Conservation (phyloP, 345 rosid genomes). For the Dipteronia sinensis region DNA sequence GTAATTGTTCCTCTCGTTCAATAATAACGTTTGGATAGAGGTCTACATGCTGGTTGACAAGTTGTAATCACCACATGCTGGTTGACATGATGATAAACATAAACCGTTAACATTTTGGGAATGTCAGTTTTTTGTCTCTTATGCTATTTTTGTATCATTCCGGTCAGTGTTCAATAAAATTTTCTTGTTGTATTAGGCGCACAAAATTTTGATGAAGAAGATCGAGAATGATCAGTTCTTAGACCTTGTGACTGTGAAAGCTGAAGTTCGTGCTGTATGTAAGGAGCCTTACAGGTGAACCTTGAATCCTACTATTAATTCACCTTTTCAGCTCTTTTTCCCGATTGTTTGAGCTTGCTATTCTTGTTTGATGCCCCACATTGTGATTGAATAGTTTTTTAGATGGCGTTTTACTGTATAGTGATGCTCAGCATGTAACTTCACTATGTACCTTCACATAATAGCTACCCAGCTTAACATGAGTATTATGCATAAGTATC, state of each 20-base stretch:
- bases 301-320: slow-evolving; percentile 18
- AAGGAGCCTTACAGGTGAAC: slow-evolving; percentile 93
- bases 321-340: slow-evolving; percentile 8
- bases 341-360: slow-evolving; percentile 1
- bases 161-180: not conserved
- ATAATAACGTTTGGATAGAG: not conserved
- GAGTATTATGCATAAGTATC: not conserved
- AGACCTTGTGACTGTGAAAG: slow-evolving; percentile 80
- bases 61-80: slow-evolving; percentile 1
- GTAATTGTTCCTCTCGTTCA: slow-evolving; percentile 34
- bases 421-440: not conserved
- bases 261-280: slow-evolving; percentile 79
- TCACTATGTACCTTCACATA: not conserved
- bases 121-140: slow-evolving; percentile 12
- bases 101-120: not conserved
- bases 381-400: not conserved
- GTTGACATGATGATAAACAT: not conserved
- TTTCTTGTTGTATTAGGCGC: slow-evolving; percentile 54
- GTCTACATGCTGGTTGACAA: no score
- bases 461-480: not conserved
- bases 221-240: slow-evolving; percentile 95
- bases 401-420: not conserved
- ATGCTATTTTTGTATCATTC: not conserved
- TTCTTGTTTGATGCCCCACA: slow-evolving; percentile 8
- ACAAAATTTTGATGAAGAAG: slow-evolving; percentile 84